Conservation (phyloP, 163 green algal genomes). For the Chloromonas sp. region DNA sequence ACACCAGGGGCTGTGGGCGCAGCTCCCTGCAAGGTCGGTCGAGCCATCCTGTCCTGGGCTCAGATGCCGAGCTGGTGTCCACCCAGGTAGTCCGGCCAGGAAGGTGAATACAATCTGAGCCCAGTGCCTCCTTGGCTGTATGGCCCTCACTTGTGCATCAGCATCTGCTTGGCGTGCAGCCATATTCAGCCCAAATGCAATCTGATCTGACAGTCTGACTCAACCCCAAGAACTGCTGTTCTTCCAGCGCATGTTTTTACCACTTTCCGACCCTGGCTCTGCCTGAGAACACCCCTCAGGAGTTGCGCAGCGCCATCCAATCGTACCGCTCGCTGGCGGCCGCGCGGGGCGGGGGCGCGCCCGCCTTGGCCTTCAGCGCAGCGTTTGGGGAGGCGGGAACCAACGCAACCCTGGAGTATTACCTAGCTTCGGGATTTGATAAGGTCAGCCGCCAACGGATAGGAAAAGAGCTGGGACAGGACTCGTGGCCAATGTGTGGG, state of each 20-base stretch:
- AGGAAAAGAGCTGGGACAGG: background rate
- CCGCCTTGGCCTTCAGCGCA: conserved; percentile 42
- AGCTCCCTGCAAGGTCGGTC: background rate
- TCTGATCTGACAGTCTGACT: too few species aligned
- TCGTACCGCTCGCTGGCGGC: background rate
- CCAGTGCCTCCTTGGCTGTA: too few species aligned
- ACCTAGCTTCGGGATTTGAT: conserved; percentile 57
- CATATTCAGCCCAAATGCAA: too few species aligned
- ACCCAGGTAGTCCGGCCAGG: too few species aligned
- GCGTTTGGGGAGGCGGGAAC: conserved; percentile 59
- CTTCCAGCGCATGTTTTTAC: too few species aligned
- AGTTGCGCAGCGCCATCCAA: conserved; percentile 12
- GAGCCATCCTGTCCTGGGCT: background rate
- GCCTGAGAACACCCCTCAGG: background rate
- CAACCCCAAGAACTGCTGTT: too few species aligned
- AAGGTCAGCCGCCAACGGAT: conserved; percentile 11
- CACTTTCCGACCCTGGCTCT: too few species aligned
- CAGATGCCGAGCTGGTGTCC: background rate
- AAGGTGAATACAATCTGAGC: background rate
- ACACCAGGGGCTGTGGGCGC: too few species aligned
- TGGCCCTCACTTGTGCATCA: background rate
- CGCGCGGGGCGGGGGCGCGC: background rate
- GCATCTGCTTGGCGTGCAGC: background rate
- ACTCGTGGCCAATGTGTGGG: background rate
- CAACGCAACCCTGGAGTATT: conserved; percentile 52